phyloP scores from a whole-genome alignment of 176 grass and related monocot species.

The Oryza glumipatula region DNA sequence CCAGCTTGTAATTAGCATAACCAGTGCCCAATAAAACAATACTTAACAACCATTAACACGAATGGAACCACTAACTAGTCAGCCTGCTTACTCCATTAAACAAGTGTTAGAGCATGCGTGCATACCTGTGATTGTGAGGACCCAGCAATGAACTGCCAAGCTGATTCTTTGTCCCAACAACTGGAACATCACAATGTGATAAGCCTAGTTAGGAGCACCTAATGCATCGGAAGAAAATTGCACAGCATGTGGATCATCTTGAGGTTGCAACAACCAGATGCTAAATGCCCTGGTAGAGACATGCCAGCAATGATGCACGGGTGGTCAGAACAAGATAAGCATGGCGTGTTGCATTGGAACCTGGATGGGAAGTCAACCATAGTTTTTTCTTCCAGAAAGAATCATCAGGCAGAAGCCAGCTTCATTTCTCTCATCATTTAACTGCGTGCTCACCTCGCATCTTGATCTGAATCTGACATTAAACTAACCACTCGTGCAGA shows the following conservation, averaged over 20 bases:
- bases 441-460: not conserved
- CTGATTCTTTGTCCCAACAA: slow-evolving; percentile 28
- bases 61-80: not conserved
- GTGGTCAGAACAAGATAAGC: not conserved
- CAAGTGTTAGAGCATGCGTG: not conserved
- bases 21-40: not conserved
- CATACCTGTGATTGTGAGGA: not conserved
- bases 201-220: not conserved
- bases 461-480: not conserved
- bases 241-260: not conserved
- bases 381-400: not conserved
- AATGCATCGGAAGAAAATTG: not conserved
- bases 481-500: slow-evolving; percentile 10
- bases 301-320: slow-evolving; percentile 4
- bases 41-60: not conserved
- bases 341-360: not conserved
- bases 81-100: not conserved
- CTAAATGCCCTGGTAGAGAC: not conserved
- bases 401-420: not conserved
- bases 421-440: not conserved
- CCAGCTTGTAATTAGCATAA: not conserved
- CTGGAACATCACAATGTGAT: slow-evolving; percentile 21
- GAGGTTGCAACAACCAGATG: slow-evolving; percentile 17
- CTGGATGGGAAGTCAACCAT: not conserved
- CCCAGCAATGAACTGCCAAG: not conserved